phyloP scores from a whole-genome alignment of 768 basidiomycete species.

The Leucocoprinus birnbaumii region DNA sequence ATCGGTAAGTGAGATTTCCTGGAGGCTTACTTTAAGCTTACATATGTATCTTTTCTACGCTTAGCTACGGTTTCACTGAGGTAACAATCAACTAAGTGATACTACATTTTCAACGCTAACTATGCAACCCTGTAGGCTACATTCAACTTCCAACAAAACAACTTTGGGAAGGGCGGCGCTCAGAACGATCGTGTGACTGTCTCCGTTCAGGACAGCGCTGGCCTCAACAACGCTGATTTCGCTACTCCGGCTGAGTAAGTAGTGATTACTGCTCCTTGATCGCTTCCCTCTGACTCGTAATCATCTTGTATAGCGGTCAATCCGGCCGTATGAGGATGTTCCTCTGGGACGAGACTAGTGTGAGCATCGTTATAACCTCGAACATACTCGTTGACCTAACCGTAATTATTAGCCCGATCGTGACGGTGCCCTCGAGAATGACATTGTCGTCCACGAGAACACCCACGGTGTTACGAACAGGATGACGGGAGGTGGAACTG shows the following conservation, averaged over 20 bases:
- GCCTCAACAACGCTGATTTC: slow-evolving; percentile 41
- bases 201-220: slow-evolving; percentile 46
- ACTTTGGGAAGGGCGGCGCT: slow-evolving; percentile 48
- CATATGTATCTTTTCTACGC: no score
- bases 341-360: slow-evolving; percentile 31
- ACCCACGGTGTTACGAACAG: slow-evolving; percentile 50
- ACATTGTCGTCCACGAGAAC: slow-evolving; percentile 52
- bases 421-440: slow-evolving; percentile 65
- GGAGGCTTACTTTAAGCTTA: no score
- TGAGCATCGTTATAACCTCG: slow-evolving; percentile 17
- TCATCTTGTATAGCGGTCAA: no score
- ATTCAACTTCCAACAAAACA: slow-evolving; percentile 59
- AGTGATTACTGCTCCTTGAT: not conserved
- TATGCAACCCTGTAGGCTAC: slow-evolving; percentile 12
- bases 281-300: no score
- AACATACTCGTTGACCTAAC: slow-evolving; percentile 13
- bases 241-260: slow-evolving; percentile 40
- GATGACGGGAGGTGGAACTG: slow-evolving; percentile 55
- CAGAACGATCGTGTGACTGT: slow-evolving; percentile 50
- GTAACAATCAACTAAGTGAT: slow-evolving; percentile 1
- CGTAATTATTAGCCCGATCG: slow-evolving; percentile 48
- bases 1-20: slow-evolving; percentile 15
- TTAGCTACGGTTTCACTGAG: slow-evolving; percentile 53
- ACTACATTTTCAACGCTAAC: not conserved
- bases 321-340: slow-evolving; percentile 30